Evolutionary conservation across 192 early-diverging fungal species (phyloP).

Genomic region (Obelidium mucronatum): DNA sequence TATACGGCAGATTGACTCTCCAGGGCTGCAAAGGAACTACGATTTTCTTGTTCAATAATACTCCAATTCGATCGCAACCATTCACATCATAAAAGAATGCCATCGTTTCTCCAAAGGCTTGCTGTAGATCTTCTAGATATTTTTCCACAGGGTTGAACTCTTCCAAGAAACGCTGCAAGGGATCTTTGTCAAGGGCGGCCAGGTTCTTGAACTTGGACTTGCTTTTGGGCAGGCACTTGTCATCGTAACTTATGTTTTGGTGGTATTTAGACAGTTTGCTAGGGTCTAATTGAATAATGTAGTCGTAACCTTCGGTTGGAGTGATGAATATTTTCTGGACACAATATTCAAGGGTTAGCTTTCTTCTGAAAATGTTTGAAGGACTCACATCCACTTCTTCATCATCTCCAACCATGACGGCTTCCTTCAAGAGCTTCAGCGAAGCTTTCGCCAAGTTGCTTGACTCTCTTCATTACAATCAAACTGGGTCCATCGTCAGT

Average conservation of each 20-base stretch:
- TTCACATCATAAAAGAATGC: slow-evolving; percentile 78
- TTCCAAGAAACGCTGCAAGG: slow-evolving; percentile 54
- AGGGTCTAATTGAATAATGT: slow-evolving; percentile 73
- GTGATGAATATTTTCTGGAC: slow-evolving; percentile 77
- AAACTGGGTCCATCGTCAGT: slow-evolving; percentile 57
- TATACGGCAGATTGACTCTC: slow-evolving; percentile 71
- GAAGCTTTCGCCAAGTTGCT: slow-evolving; percentile 73
- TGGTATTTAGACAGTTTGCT: slow-evolving; percentile 47
- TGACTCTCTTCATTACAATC: slow-evolving; percentile 68
- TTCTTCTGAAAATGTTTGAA: not conserved
- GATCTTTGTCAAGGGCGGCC: slow-evolving; percentile 51
- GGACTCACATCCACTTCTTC: slow-evolving; percentile 54
- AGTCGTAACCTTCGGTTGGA: slow-evolving; percentile 80
- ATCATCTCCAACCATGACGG: slow-evolving; percentile 42
- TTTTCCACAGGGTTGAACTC: slow-evolving; percentile 78
- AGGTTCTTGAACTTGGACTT: slow-evolving; percentile 81
- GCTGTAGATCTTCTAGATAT: slow-evolving; percentile 74
- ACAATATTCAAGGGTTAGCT: not conserved
- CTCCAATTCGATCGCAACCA: slow-evolving; percentile 74
- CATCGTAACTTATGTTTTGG: slow-evolving; percentile 42
- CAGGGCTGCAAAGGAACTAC: slow-evolving; percentile 61
- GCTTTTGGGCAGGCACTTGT: slow-evolving; percentile 23
- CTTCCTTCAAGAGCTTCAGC: slow-evolving; percentile 56
- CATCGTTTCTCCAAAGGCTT: slow-evolving; percentile 66
- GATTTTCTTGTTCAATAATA: slow-evolving; percentile 70